phyloP scores from a whole-genome alignment of 352 stramenopile species.

The Saprolegnia diclina region DNA sequence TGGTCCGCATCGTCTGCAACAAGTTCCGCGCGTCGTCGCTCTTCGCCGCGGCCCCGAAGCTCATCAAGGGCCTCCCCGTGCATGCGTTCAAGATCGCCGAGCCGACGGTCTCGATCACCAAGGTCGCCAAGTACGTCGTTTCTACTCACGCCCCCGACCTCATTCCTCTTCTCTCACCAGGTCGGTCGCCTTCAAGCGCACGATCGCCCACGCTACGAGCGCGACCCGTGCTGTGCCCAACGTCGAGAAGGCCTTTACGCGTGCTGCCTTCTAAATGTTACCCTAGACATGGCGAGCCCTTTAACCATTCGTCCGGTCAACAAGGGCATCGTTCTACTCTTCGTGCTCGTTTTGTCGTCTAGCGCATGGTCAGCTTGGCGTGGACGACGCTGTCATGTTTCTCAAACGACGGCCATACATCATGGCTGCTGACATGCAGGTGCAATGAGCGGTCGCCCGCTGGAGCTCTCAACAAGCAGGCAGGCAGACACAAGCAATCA shows the following conservation, averaged over 20 bases:
- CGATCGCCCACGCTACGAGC: background rate
- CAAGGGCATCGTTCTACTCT: background rate
- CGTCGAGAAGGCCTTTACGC: background rate
- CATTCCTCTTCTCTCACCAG: background rate
- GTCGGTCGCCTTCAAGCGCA: background rate
- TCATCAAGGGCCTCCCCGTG: background rate
- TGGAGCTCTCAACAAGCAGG: no score
- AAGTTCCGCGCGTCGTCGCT: background rate
- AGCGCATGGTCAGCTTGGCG: no score
- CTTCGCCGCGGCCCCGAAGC: background rate
- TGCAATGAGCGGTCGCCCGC: no score
- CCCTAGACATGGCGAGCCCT: no score
- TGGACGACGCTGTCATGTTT: no score
- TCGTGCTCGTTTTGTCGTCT: no score
- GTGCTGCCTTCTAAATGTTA: background rate
- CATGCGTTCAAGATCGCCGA: background rate
- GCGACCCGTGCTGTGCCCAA: background rate
- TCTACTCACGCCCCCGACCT: background rate
- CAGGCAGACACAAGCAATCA: no score
- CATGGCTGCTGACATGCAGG: no score
- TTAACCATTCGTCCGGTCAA: background rate
- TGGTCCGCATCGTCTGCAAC: conserved; percentile 1
- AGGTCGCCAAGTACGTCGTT: background rate
- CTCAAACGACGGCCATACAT: no score
- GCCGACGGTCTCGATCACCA: background rate